phyloP scores from a whole-genome alignment of 495 filamentous ascomycete genomes.

The Aspergillus nanangensis region DNA sequence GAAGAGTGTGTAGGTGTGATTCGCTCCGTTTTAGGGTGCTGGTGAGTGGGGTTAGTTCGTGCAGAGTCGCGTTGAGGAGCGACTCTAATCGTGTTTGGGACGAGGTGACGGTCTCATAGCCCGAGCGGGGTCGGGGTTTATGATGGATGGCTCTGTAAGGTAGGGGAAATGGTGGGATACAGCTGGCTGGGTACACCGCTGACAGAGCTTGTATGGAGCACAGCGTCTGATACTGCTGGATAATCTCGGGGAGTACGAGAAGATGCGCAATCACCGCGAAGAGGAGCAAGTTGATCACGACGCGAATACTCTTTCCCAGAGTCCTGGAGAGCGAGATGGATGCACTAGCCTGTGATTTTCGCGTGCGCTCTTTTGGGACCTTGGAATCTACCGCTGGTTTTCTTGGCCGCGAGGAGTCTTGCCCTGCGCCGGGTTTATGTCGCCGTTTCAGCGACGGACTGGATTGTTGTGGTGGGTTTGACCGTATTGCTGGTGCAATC shows the following conservation, averaged over 20 bases:
- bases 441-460: constrained; percentile 20
- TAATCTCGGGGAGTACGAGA: constrained; percentile 36
- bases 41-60: constrained; percentile 25
- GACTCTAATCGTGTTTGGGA: constrained; percentile 28
- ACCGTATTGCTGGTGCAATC: constrained; percentile 28
- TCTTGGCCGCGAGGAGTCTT: background rate
- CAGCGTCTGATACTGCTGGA: constrained; percentile 30
- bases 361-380: constrained; percentile 5
- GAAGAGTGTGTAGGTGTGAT: constrained; percentile 25
- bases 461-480: constrained; percentile 11
- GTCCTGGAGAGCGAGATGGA: background rate
- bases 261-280: constrained; percentile 31
- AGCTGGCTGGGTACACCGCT: constrained; percentile 32
- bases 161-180: constrained; percentile 14
- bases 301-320: constrained; percentile 16
- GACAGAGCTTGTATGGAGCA: constrained; percentile 25
- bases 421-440: constrained; percentile 16
- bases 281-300: constrained; percentile 28
- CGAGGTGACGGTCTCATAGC: constrained; percentile 17
- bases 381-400: constrained; percentile 2
- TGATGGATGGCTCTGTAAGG: constrained; percentile 4
- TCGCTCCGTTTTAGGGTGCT: constrained; percentile 33
- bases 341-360: background rate
- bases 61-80: constrained; percentile 30
- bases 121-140: background rate